A percentile compares a stretch with the other conserved stretches of the same genome.
Conservation (phyloP, 2,329 filamentous ascomycete genomes). For the Coniella lustricola region DNA sequence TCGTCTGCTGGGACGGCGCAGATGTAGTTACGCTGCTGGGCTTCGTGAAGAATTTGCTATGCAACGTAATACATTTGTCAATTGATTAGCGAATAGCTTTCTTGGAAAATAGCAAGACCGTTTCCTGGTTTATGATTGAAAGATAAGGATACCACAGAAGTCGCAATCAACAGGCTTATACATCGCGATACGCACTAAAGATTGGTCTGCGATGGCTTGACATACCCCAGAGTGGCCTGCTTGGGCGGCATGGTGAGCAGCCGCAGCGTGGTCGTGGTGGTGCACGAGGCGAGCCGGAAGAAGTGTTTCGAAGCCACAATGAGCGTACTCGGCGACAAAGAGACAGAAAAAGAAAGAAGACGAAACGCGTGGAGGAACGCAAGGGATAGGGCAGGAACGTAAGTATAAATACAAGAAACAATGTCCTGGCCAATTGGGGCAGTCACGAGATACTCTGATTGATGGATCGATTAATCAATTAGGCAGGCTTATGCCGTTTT, state of each 20-base stretch:
- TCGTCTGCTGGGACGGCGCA: slow-evolving; percentile 66
- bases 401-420: too few relatives aligned
- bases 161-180: background rate
- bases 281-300: slow-evolving; percentile 20
- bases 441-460: too few relatives aligned
- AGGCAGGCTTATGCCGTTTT: too few relatives aligned
- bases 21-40: slow-evolving; percentile 49
- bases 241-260: slow-evolving; percentile 44
- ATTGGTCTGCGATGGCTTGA: slow-evolving; percentile 65
- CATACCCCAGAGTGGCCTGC: slow-evolving; percentile 85
- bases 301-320: slow-evolving; percentile 17
- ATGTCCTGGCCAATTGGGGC: too few relatives aligned
- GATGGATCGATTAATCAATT: background rate
- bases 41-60: slow-evolving; percentile 78
- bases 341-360: too few relatives aligned
- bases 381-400: too few relatives aligned
- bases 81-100: background rate
- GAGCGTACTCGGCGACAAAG: background rate
- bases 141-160: too few relatives aligned
- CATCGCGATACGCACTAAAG: slow-evolving; percentile 52
- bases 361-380: too few relatives aligned
- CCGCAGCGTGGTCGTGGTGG: slow-evolving; percentile 7
- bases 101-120: background rate
- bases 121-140: too few relatives aligned
- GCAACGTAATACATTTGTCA: background rate